Evolutionary conservation across 768 basidiomycete genomes (phyloP).

Genomic region (Fibroporia radiculosa): DNA sequence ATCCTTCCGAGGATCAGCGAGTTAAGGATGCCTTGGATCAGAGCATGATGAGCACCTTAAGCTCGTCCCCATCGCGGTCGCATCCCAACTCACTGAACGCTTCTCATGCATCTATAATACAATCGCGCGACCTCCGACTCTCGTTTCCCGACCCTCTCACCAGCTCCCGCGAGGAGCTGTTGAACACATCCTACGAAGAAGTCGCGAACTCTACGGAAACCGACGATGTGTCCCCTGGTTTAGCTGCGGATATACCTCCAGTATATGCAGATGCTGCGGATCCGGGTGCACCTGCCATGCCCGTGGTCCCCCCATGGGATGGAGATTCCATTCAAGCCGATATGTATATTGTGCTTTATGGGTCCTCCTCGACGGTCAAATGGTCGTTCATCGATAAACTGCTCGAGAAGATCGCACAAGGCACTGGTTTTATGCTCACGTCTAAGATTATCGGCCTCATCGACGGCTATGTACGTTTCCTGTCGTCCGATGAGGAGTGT

Average conservation of each 20-base stretch:
- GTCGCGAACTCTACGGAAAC: slow-evolving; percentile 28
- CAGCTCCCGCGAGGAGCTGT: slow-evolving; percentile 55
- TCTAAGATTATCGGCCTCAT: slow-evolving; percentile 10
- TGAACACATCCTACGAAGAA: slow-evolving; percentile 50
- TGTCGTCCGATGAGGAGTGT: slow-evolving; percentile 12
- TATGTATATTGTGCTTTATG: slow-evolving; percentile 64
- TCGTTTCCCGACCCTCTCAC: slow-evolving; percentile 82
- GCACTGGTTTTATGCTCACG: slow-evolving; percentile 23
- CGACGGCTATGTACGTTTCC: slow-evolving; percentile 5
- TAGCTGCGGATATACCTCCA: slow-evolving; percentile 3
- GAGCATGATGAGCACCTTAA: slow-evolving; percentile 75
- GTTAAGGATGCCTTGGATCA: slow-evolving; percentile 74
- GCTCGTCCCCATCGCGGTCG: slow-evolving; percentile 40
- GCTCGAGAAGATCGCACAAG: slow-evolving; percentile 39
- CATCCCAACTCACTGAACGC: slow-evolving; percentile 49
- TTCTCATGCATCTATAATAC: slow-evolving; percentile 40
- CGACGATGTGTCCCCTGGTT: slow-evolving; percentile 17
- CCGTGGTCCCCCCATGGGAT: slow-evolving; percentile 28
- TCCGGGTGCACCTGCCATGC: slow-evolving; percentile 25
- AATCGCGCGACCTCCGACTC: slow-evolving; percentile 65
- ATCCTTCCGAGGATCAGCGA: slow-evolving; percentile 54
- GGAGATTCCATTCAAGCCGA: slow-evolving; percentile 25
- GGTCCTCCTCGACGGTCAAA: slow-evolving; percentile 48
- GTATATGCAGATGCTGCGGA: slow-evolving; percentile 24
- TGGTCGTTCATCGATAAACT: slow-evolving; percentile 55